Conservation (phyloP, 495 filamentous ascomycete species). For the Penicillium longicatenatum region DNA sequence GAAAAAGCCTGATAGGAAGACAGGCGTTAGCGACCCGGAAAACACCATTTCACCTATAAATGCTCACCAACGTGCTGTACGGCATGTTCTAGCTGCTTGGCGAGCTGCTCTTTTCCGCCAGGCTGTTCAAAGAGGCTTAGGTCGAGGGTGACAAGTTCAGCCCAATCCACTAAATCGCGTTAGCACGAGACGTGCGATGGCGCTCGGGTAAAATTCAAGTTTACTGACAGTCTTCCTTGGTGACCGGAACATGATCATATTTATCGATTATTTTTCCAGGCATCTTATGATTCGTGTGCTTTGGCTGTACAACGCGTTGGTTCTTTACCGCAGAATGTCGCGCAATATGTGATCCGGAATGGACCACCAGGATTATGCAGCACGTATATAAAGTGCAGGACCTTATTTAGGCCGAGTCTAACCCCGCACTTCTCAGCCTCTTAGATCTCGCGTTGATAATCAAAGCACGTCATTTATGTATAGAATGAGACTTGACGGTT, state of each 20-base stretch:
- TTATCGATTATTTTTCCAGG: conserved; percentile 44
- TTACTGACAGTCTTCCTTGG: conserved; percentile 45
- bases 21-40: background rate
- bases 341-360: background rate
- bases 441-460: background rate
- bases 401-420: background rate
- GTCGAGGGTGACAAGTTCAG: conserved; percentile 59
- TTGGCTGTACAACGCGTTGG: background rate
- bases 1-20: conserved; percentile 44
- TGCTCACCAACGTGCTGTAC: conserved; percentile 52
- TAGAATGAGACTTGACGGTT: background rate
- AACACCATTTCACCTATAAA: background rate
- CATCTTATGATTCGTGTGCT: conserved; percentile 23
- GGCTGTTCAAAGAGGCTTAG: conserved; percentile 51
- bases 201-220: background rate
- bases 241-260: conserved; percentile 52
- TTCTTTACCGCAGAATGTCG: background rate
- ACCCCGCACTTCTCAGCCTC: conserved; percentile 6
- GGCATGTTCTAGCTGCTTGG: conserved; percentile 58
- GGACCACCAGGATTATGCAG: background rate
- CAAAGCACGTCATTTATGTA: conserved; percentile 4
- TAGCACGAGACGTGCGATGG: conserved; percentile 6
- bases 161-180: conserved; percentile 47
- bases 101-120: conserved; percentile 55
- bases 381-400: conserved; percentile 3